These are phyloP conservation scores for Hemileccinum impolitum DNA, from an alignment of 768 basidiomycete species.

Conservation along the genomic window DNA sequence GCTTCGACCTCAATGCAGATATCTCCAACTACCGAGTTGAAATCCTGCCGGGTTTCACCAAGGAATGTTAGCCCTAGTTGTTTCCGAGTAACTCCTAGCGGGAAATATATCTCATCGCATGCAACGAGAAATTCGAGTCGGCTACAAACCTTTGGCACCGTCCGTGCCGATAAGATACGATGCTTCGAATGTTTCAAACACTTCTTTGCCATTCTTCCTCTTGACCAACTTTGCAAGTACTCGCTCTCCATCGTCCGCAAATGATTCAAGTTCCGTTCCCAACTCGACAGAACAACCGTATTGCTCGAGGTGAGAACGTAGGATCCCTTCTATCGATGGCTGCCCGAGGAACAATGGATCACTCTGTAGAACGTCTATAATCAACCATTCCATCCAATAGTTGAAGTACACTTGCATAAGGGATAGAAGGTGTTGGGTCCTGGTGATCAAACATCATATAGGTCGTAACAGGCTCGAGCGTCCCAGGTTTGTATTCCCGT, in stretches of 20 bases:
- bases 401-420: constrained; percentile 20
- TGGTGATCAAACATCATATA: neutral
- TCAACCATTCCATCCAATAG: neutral
- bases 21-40: constrained; percentile 34
- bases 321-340: constrained; percentile 27
- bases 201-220: constrained; percentile 20
- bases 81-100: constrained; percentile 35
- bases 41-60: constrained; percentile 35
- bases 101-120: neutral
- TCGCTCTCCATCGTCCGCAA: constrained; percentile 35
- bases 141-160: constrained; percentile 33
- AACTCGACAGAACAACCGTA: constrained; percentile 36
- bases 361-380: constrained; percentile 1
- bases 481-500: constrained; percentile 32
- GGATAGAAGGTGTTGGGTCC: constrained; percentile 25
- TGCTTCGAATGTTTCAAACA: constrained; percentile 25
- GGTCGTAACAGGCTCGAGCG: constrained; percentile 14
- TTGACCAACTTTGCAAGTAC: constrained; percentile 37
- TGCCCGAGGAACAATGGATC: constrained; percentile 22
- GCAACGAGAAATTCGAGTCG: no score
- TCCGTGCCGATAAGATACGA: constrained; percentile 42
- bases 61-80: constrained; percentile 40
- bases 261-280: constrained; percentile 44
- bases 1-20: constrained; percentile 31
- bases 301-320: constrained; percentile 18